A percentile compares a stretch with the other conserved stretches of the same genome.
phyloP scores from a whole-genome alignment of 805 yeast genomes.

The Candida incommunis region DNA sequence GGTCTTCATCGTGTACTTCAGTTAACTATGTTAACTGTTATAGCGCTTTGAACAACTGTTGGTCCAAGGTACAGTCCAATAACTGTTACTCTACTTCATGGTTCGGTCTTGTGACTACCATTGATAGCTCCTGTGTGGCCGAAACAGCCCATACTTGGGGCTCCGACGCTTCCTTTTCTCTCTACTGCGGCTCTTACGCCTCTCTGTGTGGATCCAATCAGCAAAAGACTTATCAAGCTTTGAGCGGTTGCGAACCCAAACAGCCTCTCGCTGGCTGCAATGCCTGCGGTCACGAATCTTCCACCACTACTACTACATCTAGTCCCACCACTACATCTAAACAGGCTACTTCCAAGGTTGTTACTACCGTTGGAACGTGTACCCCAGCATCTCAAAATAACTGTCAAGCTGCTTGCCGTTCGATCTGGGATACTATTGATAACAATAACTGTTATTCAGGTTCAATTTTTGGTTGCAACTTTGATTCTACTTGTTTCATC shows the following conservation, averaged over 20 bases:
- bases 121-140: not conserved
- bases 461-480: not conserved
- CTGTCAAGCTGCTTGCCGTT: not conserved
- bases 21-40: not conserved
- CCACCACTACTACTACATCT: not conserved
- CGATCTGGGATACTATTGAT: not conserved
- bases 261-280: not conserved
- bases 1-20: not conserved
- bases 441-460: not conserved
- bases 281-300: not conserved
- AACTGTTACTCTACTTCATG: not conserved
- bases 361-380: not conserved
- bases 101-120: constrained; percentile 1
- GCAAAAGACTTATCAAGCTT: not conserved
- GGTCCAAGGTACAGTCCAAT: not conserved
- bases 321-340: not conserved
- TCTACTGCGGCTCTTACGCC: not conserved
- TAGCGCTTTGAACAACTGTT: not conserved
- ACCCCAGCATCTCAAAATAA: not conserved
- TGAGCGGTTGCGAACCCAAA: not conserved
- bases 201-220: not conserved
- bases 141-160: not conserved
- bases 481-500: not conserved
- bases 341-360: not conserved
- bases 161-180: not conserved